These are phyloP conservation scores for Alternaria ethzedia DNA, from an alignment of 2,329 filamentous ascomycete species.

Conservation along the genomic window DNA sequence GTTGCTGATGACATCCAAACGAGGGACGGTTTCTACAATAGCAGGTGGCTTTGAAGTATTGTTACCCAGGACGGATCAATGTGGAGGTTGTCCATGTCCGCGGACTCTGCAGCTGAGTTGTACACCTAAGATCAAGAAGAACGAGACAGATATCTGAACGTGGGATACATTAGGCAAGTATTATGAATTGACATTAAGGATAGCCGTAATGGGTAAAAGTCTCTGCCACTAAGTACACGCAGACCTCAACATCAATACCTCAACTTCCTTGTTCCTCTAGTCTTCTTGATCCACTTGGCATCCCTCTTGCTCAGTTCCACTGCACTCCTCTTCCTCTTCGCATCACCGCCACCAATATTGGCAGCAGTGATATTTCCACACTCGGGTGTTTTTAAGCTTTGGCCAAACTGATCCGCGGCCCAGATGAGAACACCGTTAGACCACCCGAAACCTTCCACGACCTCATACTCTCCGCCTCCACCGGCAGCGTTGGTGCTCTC, in stretches of 20 bases:
- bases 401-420: conserved; percentile 67
- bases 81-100: background rate
- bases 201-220: background rate
- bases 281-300: conserved; percentile 41
- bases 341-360: conserved; percentile 15
- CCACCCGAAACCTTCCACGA: conserved; percentile 75
- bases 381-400: conserved; percentile 61
- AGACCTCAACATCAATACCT: conserved; percentile 1
- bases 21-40: background rate
- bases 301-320: conserved; percentile 39
- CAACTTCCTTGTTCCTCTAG: conserved; percentile 6
- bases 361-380: conserved; percentile 44
- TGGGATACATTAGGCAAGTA: background rate
- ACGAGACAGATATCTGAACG: background rate
- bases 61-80: background rate
- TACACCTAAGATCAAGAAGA: background rate
- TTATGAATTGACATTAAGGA: background rate
- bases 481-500: conserved; percentile 66
- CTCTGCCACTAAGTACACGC: background rate
- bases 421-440: conserved; percentile 73
- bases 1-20: no score
- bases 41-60: background rate
- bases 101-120: background rate
- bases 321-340: conserved; percentile 39
- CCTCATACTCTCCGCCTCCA: conserved; percentile 71